Evolutionary conservation across 2,329 filamentous ascomycete species (phyloP).

Genomic region (Colletotrichum higginsianum): DNA sequence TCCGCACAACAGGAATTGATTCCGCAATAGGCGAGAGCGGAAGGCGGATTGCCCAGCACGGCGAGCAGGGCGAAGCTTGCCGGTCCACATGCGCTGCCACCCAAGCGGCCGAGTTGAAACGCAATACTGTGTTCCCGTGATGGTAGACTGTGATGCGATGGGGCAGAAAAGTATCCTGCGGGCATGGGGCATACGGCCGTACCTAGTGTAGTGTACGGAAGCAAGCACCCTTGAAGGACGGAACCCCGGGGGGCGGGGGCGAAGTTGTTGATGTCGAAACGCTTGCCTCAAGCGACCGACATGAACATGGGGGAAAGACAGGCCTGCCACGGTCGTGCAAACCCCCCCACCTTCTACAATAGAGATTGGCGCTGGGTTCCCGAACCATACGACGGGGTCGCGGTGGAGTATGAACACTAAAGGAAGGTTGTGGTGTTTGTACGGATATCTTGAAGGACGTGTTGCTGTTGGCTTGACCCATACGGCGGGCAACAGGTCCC

Average conservation of each 20-base stretch:
- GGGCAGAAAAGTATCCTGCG: conserved; percentile 12
- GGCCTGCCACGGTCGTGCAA: conserved; percentile 8
- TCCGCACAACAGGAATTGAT: conserved; percentile 29
- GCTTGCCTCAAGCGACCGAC: conserved; percentile 8
- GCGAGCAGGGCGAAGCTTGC: conserved; percentile 10
- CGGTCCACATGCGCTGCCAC: conserved; percentile 28
- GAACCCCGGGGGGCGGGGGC: neutral
- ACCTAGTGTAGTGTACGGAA: neutral
- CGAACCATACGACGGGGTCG: conserved; percentile 12
- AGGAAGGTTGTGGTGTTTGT: neutral
- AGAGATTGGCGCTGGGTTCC: conserved; percentile 27
- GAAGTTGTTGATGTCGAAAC: conserved; percentile 6
- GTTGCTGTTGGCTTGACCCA: neutral
- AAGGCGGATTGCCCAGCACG: neutral
- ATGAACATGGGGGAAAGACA: conserved; percentile 20
- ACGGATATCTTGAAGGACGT: neutral
- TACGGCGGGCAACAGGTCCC: conserved; percentile 12
- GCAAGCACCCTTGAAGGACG: conserved; percentile 14
- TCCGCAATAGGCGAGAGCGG: conserved; percentile 32
- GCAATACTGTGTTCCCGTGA: conserved; percentile 25
- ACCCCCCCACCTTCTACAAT: neutral
- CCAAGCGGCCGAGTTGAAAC: conserved; percentile 20
- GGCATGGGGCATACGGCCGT: conserved; percentile 32
- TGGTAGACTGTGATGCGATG: conserved; percentile 14
- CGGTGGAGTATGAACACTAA: conserved; percentile 1